Percentiles rank a stretch among this genome's conserved stretches.
Conservation (phyloP, 1,284 basidiomycete genomes). For the Phaffia rhodozyma region DNA sequence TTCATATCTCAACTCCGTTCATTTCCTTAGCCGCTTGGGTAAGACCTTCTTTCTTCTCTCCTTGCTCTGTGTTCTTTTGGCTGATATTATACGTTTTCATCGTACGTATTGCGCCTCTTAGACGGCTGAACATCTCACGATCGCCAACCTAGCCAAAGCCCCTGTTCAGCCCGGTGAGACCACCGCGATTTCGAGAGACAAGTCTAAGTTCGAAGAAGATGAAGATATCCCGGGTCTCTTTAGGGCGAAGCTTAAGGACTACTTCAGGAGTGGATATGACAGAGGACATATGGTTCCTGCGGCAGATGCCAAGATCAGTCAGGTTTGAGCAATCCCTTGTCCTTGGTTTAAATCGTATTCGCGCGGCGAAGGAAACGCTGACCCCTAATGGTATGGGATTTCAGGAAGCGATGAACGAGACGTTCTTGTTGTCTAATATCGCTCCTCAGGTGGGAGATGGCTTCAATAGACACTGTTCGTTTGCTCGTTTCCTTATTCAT, state of each 20-base stretch:
- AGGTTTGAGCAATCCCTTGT: slow-evolving; percentile 36
- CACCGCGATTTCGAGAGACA: slow-evolving; percentile 38
- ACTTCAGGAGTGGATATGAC: slow-evolving; percentile 90
- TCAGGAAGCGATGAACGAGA: slow-evolving; percentile 91
- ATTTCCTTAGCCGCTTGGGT: slow-evolving; percentile 8
- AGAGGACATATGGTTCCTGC: slow-evolving; percentile 96
- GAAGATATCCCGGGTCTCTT: slow-evolving; percentile 61
- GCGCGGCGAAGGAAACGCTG: neutral
- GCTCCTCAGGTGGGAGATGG: slow-evolving; percentile 96
- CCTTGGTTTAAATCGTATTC: neutral
- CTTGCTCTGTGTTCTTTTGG: neutral
- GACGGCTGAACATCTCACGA: slow-evolving; percentile 86
- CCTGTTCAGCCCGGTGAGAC: slow-evolving; percentile 29
- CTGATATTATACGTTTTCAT: neutral
- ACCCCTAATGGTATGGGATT: neutral
- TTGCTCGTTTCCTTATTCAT: neutral
- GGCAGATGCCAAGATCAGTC: slow-evolving; percentile 88
- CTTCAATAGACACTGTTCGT: slow-evolving; percentile 89
- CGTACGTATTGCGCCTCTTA: slow-evolving; percentile 27
- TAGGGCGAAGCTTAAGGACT: slow-evolving; percentile 74
- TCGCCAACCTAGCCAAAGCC: slow-evolving; percentile 54
- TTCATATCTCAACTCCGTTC: neutral
- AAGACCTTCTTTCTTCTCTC: neutral
- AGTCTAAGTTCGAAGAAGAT: slow-evolving; percentile 82
- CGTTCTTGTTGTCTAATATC: slow-evolving; percentile 88